phyloP scores from a whole-genome alignment of 208 protist genomes.

The Tritrichomonas musculus region DNA sequence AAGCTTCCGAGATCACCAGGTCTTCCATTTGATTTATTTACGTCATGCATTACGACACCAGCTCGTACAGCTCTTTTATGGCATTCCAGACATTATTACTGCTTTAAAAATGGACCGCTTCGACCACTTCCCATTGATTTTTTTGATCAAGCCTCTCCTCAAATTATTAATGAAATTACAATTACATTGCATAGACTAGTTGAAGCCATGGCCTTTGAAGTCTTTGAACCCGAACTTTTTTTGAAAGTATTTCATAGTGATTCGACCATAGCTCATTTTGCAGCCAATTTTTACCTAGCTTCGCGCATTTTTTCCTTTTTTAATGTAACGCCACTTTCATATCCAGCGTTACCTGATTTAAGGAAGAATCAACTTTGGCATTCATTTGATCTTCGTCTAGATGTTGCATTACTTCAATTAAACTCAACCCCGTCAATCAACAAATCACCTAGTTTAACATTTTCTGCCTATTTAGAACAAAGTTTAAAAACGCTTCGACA shows the following conservation, averaged over 20 bases:
- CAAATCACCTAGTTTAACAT: background rate
- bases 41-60: slow-evolving; percentile 4
- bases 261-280: background rate
- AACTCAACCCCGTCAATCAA: background rate
- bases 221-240: background rate
- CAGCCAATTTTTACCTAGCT: background rate
- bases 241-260: background rate
- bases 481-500: background rate
- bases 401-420: background rate
- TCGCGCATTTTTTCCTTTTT: background rate
- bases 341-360: background rate
- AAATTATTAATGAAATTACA: background rate
- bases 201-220: slow-evolving; percentile 22
- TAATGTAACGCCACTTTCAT: background rate
- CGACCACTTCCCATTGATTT: background rate
- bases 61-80: background rate
- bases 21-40: background rate
- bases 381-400: background rate
- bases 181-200: background rate
- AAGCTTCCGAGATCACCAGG: background rate
- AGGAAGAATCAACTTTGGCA: background rate
- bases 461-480: background rate
- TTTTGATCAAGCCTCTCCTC: background rate
- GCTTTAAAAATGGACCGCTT: slow-evolving; percentile 27
- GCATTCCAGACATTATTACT: slow-evolving; percentile 7